Evolutionary conservation across 768 basidiomycete species (phyloP).

Genomic region (Mycena sanguinolenta): DNA sequence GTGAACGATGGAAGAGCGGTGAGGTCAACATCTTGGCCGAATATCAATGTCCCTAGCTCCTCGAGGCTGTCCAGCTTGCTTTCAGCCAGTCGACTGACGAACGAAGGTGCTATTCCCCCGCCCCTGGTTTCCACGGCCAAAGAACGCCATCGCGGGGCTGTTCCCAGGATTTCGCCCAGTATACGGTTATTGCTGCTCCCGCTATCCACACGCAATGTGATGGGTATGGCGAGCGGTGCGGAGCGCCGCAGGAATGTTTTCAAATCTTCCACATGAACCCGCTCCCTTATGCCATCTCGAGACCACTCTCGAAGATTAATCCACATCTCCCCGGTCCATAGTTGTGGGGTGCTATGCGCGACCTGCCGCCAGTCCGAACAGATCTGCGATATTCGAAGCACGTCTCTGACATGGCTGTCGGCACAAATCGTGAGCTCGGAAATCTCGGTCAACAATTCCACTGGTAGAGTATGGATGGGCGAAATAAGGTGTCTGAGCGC

Average conservation of each 20-base stretch:
- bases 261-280: neutral
- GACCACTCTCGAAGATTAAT: neutral
- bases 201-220: neutral
- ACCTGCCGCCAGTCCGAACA: neutral
- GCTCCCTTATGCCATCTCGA: neutral
- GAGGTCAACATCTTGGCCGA: neutral
- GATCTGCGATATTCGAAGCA: neutral
- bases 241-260: neutral
- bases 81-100: too few species aligned
- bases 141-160: neutral
- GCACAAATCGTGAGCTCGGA: neutral
- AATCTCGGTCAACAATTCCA: slow-evolving; percentile 8
- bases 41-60: too few species aligned
- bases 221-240: neutral
- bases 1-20: neutral
- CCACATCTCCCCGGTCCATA: neutral
- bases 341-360: neutral
- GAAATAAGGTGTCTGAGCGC: neutral
- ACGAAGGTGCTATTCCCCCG: too few species aligned
- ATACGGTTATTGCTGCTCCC: neutral
- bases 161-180: neutral
- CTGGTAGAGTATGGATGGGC: neutral
- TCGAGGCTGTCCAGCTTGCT: too few species aligned
- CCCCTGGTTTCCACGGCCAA: neutral
- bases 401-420: neutral